Evolutionary conservation across 352 stramenopile genomes (phyloP), one percentile per base, ranked within the genome.

Genomic region (Phytophthora meadii): DNA sequence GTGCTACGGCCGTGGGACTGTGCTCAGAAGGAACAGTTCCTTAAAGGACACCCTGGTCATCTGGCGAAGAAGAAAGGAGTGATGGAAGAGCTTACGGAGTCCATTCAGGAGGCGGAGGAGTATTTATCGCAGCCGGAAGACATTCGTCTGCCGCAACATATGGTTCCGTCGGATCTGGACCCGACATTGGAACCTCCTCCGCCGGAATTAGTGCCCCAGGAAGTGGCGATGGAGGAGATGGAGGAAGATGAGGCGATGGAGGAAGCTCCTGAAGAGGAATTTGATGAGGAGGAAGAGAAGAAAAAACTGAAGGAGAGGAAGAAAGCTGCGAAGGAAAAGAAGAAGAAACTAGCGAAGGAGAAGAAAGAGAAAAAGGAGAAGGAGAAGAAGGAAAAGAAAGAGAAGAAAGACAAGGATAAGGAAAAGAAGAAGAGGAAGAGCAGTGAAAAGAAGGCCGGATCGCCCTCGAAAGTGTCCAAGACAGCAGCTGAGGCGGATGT

Each of bases 161-260:
- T 95, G 77, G 87, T 95, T 32, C 87, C 87, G 27, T 95, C 87
- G 12, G 87, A 95, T 54, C 53, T 95, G 50, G 84, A 95, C 54
- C 85, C 84, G 55, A 77, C 74, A 47, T 53, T 94, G 15, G 83
- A 92, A 45, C 81, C 87, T 2, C 87, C 85, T 10, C 84, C 81
- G 24, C 76, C 73, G 0, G 68, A 72, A 30, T 41, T 75, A 0
- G 55, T 72, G 27, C 51, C 55, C 0, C 45, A 59, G 25, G 68
- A 77, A 1, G 58, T 74, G 22, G 72, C 73, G 5, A 27, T 65
- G 12, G 71, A 79, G 5, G 17, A 44, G 22, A 62, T 68, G 5
- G 65, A 79, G 2, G 59, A 40, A 19, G 64, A 82, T n/a, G 77
- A 70, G 10, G 65, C 2, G 67, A 70, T n/a, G n/a, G 70, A 60